Conservation (phyloP, 2,329 filamentous ascomycete species). For the Zalaria obscura region DNA sequence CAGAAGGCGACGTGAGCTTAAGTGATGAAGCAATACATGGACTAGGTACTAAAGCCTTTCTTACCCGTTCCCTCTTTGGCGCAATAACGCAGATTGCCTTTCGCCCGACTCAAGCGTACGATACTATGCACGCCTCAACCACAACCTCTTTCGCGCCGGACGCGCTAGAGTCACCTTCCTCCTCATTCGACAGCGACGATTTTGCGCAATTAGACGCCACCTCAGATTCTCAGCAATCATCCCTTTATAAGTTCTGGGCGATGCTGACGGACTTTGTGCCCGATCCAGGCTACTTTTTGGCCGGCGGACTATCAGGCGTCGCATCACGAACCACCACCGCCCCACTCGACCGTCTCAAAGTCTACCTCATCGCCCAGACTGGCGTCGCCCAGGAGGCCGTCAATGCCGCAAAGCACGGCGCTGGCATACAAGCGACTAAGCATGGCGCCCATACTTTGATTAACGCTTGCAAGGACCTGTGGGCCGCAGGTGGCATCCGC, state of each 20-base stretch:
- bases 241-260: slow-evolving; percentile 1
- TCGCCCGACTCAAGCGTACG: slow-evolving; percentile 18
- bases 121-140: slow-evolving; percentile 51
- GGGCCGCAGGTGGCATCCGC: slow-evolving; percentile 70
- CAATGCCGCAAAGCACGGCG: slow-evolving; percentile 55
- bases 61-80: slow-evolving; percentile 62
- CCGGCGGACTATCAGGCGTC: slow-evolving; percentile 86
- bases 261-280: slow-evolving; percentile 49
- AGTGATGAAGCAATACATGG: slow-evolving; percentile 84
- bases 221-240: not conserved
- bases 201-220: not conserved
- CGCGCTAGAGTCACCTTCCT: slow-evolving; percentile 8
- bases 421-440: slow-evolving; percentile 47
- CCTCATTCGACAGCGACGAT: slow-evolving; percentile 2
- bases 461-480: slow-evolving; percentile 63
- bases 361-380: slow-evolving; percentile 91
- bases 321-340: slow-evolving; percentile 92
- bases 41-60: slow-evolving; percentile 70
- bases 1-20: slow-evolving; percentile 87
- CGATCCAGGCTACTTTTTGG: slow-evolving; percentile 93
- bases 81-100: slow-evolving; percentile 56
- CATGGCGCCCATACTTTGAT: slow-evolving; percentile 56
- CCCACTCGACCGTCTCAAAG: slow-evolving; percentile 90
- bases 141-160: slow-evolving; percentile 51
- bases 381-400: slow-evolving; percentile 44